Evolutionary conservation across 2,329 filamentous ascomycete species (phyloP).

Genomic region (Neoarthrinium moseri): DNA sequence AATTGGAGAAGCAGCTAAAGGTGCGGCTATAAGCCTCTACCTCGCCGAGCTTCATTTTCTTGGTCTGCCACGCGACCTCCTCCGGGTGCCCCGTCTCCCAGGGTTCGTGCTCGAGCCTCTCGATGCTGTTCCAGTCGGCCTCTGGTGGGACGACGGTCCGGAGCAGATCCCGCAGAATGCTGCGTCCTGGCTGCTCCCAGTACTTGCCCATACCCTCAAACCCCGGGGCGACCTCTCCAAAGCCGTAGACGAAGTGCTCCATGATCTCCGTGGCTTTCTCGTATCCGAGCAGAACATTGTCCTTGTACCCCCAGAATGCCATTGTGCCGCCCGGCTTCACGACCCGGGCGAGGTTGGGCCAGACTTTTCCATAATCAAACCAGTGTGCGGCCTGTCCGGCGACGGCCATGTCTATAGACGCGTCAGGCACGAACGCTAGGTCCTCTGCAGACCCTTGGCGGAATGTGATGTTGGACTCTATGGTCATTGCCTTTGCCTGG

Average conservation of each 20-base stretch:
- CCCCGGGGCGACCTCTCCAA: constrained; percentile 40
- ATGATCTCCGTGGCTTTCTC: constrained; percentile 52
- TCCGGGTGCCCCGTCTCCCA: constrained; percentile 35
- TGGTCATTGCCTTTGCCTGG: constrained; percentile 43
- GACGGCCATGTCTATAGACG: constrained; percentile 49
- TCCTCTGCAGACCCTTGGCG: constrained; percentile 52
- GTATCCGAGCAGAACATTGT: constrained; percentile 57
- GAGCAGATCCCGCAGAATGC: constrained; percentile 51
- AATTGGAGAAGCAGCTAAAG: constrained; percentile 58
- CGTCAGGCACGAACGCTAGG: constrained; percentile 46
- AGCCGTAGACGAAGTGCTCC: constrained; percentile 53
- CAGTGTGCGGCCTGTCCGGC: constrained; percentile 63
- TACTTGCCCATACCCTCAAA: constrained; percentile 52
- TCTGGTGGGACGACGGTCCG: constrained; percentile 50
- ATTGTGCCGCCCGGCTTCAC: constrained; percentile 55
- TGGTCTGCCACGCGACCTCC: constrained; percentile 48
- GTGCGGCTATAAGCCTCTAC: constrained; percentile 62
- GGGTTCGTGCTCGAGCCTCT: constrained; percentile 57
- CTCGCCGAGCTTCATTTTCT: constrained; percentile 52
- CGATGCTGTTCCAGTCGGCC: constrained; percentile 50
- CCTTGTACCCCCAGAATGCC: constrained; percentile 67
- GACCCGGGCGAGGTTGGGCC: constrained; percentile 53
- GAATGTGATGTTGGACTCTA: constrained; percentile 45
- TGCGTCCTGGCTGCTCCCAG: constrained; percentile 61
- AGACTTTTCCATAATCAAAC: constrained; percentile 59